These are phyloP conservation scores for Sporobolomyces roseus DNA, from an alignment of 768 basidiomycete genomes.

Conservation along the genomic window DNA sequence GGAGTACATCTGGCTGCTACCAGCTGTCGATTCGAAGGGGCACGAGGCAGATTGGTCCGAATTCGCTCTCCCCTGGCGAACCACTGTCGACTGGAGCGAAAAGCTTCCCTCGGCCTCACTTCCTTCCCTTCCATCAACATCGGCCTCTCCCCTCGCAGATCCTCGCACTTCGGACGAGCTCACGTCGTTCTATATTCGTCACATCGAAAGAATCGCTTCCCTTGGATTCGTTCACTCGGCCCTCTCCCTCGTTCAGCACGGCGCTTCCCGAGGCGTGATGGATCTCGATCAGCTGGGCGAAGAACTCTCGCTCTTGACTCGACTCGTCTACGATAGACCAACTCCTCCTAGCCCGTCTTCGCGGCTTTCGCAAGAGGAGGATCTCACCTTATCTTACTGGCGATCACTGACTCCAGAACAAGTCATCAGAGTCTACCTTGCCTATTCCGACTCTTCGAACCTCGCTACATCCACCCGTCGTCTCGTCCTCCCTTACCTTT, in stretches of 20 bases:
- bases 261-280: slow-evolving; percentile 71
- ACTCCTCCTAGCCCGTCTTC: slow-evolving; percentile 16
- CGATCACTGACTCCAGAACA: slow-evolving; percentile 61
- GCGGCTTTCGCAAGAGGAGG: slow-evolving; percentile 54
- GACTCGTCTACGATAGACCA: slow-evolving; percentile 73
- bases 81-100: slow-evolving; percentile 20
- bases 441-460: slow-evolving; percentile 63
- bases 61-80: slow-evolving; percentile 11
- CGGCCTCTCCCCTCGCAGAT: slow-evolving; percentile 44
- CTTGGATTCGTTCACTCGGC: slow-evolving; percentile 74
- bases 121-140: slow-evolving; percentile 1
- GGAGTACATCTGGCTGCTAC: slow-evolving; percentile 62
- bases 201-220: slow-evolving; percentile 61
- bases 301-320: slow-evolving; percentile 79
- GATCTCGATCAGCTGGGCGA: slow-evolving; percentile 82
- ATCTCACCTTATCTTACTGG: slow-evolving; percentile 78
- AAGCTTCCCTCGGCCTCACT: slow-evolving; percentile 6
- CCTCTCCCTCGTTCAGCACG: slow-evolving; percentile 75
- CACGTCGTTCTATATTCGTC: slow-evolving; percentile 67
- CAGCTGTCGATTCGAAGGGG: slow-evolving; percentile 56
- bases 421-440: slow-evolving; percentile 71
- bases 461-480: slow-evolving; percentile 65
- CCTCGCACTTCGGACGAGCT: slow-evolving; percentile 55
- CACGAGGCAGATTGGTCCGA: slow-evolving; percentile 52
- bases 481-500: slow-evolving; percentile 87